These are phyloP conservation scores for Ustilago bromivora DNA, from an alignment of 1,284 basidiomycete species.

Conservation along the genomic window DNA sequence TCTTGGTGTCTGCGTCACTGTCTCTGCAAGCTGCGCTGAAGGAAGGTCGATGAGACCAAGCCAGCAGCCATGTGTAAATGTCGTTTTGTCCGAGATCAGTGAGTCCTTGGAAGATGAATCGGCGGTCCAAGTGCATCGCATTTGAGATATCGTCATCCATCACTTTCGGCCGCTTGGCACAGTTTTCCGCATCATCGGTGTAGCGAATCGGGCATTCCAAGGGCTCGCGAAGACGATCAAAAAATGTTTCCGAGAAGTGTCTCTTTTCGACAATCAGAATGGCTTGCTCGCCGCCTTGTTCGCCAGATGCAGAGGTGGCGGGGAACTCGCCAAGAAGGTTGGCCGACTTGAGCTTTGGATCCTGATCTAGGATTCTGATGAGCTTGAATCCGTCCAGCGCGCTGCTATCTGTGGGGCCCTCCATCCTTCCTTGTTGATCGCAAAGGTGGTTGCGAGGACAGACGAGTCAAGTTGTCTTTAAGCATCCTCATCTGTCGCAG, in stretches of 20 bases:
- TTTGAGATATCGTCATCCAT: background rate
- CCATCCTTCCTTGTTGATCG: background rate
- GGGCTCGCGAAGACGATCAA: background rate
- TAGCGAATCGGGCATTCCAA: background rate
- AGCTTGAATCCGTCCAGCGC: conserved; percentile 57
- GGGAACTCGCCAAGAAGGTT: conserved; percentile 46
- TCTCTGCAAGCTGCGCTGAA: background rate
- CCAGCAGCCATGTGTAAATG: conserved; percentile 67
- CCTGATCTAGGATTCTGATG: conserved; percentile 50
- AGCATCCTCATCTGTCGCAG: conserved; percentile 13
- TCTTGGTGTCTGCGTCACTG: conserved; percentile 59
- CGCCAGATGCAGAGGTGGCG: conserved; percentile 1
- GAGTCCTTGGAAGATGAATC: conserved; percentile 28
- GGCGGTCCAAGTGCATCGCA: background rate
- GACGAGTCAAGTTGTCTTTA: background rate
- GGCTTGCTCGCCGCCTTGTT: conserved; percentile 30
- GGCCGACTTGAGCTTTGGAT: conserved; percentile 48
- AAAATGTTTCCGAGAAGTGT: conserved; percentile 55
- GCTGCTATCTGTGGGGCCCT: background rate
- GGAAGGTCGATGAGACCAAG: conserved; percentile 28
- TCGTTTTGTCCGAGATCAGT: conserved; percentile 64
- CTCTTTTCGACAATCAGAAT: conserved; percentile 66
- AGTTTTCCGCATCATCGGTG: background rate
- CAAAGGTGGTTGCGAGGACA: background rate
- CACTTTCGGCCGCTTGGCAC: background rate